Base-by-base conservation (phyloP, 176 grass and related monocot species). In the Ensete ventricosum region DNA sequence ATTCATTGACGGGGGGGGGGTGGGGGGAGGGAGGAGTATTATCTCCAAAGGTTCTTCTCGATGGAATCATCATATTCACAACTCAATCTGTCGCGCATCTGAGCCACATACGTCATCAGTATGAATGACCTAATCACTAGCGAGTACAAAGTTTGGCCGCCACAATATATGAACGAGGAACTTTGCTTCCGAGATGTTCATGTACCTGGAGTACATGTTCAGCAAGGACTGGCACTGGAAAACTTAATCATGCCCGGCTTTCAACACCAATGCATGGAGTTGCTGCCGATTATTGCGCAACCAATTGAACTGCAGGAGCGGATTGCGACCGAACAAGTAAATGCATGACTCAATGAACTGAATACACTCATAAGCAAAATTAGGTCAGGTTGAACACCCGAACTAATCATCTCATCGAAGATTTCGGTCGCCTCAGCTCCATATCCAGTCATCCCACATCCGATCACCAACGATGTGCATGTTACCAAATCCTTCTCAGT, bases 261-360 rank as follows among this genome's bases (percentile, higher is more conserved):
- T 88, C 71, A 79, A 24, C 21, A 68, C 81, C 14, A 80, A 52
- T 52, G 55, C 55, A 77, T 92, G 89, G 67, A 92, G 76, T 64
- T 84, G 86, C 23, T 72, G 65, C 89, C 86, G 19, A 80, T 54
- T 76, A 9, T 68, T 77, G 84, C 62, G 21, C 78, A 66, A 19
- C 23, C 73, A 29, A 74, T 29, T 22, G 52, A 86, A 74, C 62
- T 48, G 76, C 79, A 84, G 50, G 86, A 25, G 52, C 81, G 77
- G 53, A 78, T 76, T 59, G 83, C 22, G 22, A 80, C 72, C 62
- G 89, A 88, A 49, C 79, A 88, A 55, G 76, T 43, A 64, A 92
- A 88, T 12, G 83, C 67, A 71, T 92, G 76, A 81, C 76, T 86
- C 77, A 86, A 80, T 81, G 89, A 73, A 84, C 59, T 83, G 64